A percentile compares a stretch with the other conserved stretches of the same genome.
These are phyloP conservation scores for Drechslerella coelobrocha DNA, from an alignment of 2,329 filamentous ascomycete species.

Conservation along the genomic window DNA sequence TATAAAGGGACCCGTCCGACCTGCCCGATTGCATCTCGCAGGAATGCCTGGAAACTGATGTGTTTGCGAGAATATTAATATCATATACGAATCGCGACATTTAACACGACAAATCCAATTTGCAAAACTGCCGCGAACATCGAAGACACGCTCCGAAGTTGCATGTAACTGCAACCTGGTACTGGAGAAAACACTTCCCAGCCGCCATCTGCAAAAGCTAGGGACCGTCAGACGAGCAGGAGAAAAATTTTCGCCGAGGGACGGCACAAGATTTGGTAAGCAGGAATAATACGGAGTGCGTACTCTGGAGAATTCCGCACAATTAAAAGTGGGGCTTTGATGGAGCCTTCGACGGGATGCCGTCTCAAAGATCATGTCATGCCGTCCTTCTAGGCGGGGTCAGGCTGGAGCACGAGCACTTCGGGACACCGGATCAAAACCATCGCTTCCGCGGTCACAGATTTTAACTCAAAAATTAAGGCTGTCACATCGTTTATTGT, in stretches of 20 bases:
- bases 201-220: slow-evolving; percentile 16
- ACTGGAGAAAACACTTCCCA: slow-evolving; percentile 2
- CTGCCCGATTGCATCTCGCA: slow-evolving; percentile 43
- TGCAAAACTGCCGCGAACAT: neutral
- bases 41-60: slow-evolving; percentile 33
- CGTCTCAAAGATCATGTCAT: slow-evolving; percentile 48
- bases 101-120: neutral
- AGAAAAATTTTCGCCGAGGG: slow-evolving; percentile 36
- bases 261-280: slow-evolving; percentile 15
- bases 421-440: slow-evolving; percentile 11
- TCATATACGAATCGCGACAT: neutral
- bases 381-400: slow-evolving; percentile 42
- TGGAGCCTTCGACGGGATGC: slow-evolving; percentile 38
- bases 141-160: neutral
- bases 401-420: neutral
- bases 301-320: slow-evolving; percentile 38
- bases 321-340: neutral
- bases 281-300: slow-evolving; percentile 13
- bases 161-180: neutral
- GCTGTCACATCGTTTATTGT: neutral
- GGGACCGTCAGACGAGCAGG: slow-evolving; percentile 10
- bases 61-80: slow-evolving; percentile 16
- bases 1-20: slow-evolving; percentile 29
- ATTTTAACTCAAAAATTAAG: slow-evolving; percentile 8
- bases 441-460: slow-evolving; percentile 4